A percentile compares a stretch with the other conserved stretches of the same genome.
Evolutionary conservation across 768 basidiomycete genomes (phyloP).

Genomic region (Leccinum variicolor): DNA sequence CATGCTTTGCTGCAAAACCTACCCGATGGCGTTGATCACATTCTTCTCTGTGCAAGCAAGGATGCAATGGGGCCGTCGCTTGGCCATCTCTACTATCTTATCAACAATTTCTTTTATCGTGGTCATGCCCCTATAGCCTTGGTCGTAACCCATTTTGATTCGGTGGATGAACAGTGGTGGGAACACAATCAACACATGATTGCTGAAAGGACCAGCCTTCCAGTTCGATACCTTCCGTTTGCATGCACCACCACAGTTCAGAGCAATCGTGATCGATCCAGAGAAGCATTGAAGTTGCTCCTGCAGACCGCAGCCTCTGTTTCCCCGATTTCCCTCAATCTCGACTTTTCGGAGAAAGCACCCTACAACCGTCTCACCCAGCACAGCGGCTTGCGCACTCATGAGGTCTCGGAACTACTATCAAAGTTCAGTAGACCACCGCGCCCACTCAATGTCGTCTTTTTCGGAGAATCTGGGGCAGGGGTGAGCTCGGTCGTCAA

Average conservation of each 20-base stretch:
- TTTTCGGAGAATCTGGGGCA: constrained; percentile 31
- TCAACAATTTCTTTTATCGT: constrained; percentile 33
- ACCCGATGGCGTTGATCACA: constrained; percentile 30
- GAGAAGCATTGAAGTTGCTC: background rate
- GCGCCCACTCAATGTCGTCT: constrained; percentile 23
- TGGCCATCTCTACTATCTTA: constrained; percentile 30
- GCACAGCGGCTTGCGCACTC: background rate
- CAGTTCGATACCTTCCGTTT: background rate
- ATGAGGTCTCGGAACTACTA: background rate
- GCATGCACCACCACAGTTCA: background rate
- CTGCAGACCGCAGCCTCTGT: background rate
- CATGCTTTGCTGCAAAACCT: constrained; percentile 27
- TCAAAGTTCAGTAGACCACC: background rate
- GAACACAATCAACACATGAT: constrained; percentile 15
- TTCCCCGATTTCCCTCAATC: background rate
- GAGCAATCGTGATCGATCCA: background rate
- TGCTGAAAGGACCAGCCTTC: constrained; percentile 4
- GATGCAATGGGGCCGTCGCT: constrained; percentile 26
- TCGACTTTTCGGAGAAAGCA: background rate
- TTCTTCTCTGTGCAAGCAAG: constrained; percentile 33
- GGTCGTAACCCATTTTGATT: constrained; percentile 33
- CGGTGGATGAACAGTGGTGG: constrained; percentile 32
- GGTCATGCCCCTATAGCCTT: constrained; percentile 32
- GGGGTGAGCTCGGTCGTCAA: constrained; percentile 32
- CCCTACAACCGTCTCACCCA: background rate